Evolutionary conservation across 805 yeast genomes (phyloP), one percentile per base, ranked within the genome.

Genomic region (Schizosaccharomyces japonicus): DNA sequence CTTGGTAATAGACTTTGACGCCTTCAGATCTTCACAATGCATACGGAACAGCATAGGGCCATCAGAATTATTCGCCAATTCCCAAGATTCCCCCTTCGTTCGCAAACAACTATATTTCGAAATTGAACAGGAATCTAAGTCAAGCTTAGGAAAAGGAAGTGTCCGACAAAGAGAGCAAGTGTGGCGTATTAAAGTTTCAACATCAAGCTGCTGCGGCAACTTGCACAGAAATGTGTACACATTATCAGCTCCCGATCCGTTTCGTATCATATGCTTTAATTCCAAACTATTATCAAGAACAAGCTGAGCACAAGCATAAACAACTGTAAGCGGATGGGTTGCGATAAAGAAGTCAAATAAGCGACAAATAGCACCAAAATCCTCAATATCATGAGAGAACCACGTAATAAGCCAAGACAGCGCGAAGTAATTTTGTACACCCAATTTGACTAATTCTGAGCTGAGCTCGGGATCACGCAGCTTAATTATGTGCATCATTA

Each of bases 231-330:
- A 34, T 3, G 23, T 34, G 19, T 34, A 23, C 21, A 34, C 13
- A 15, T 15, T 15, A 34, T 34, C 40, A 5, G 40, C 40, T 15
- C 40, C 40, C n/a, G n/a, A n/a, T 15, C 19, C 19, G 10, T 34
- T 23, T 23, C n/a, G 19, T 34, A 13, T 15, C 5, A 34, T 19
- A 3, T 34, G 23, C 10, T 15, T 8, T 5, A 34, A 15, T n/a
- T n/a, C 10, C 19, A 10, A 15, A 3, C 40, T 19, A 19, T 34
- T 19, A 19, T 34, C 40, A 5, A 34, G n/a, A n/a, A 34, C 40
- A 34, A 34, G 11, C 40, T 36, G 42, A 36, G 42, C 42, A 36
- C 42, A 36, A 15, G 42, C 23, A 23, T 36, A 36, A 25, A 36
- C 42, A 13, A 36, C 42, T 15, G 42, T 21, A 36, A 21, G 23